A percentile compares a stretch with the other conserved stretches of the same genome.
phyloP scores from a whole-genome alignment of 768 basidiomycete genomes.

The Paxillus involutus region DNA sequence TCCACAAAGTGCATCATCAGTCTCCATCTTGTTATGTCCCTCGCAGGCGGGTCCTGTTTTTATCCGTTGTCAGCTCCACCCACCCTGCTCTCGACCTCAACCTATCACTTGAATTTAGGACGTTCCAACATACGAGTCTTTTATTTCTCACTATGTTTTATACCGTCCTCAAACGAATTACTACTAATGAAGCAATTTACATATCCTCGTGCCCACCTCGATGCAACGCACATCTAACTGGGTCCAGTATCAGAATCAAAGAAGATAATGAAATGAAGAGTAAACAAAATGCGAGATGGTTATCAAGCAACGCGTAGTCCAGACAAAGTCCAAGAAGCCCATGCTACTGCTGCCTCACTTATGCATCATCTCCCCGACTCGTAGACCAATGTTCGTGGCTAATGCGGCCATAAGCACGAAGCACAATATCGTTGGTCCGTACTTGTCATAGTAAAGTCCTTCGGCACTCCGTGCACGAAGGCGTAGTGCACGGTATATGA shows the following conservation, averaged over 20 bases:
- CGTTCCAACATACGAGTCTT: conserved; percentile 19
- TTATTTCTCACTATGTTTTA: conserved; percentile 27
- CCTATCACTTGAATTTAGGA: conserved; percentile 10
- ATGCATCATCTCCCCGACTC: conserved; percentile 52
- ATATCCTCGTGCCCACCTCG: conserved; percentile 3
- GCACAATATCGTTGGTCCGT: conserved; percentile 78
- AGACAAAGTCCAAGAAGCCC: neutral
- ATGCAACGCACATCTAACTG: neutral
- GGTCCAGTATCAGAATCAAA: neutral
- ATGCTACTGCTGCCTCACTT: conserved; percentile 1
- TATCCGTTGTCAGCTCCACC: neutral
- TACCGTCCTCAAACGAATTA: conserved; percentile 20
- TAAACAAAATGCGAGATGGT: neutral
- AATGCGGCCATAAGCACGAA: conserved; percentile 67
- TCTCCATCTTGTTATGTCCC: conserved; percentile 16
- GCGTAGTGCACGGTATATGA: conserved; percentile 69
- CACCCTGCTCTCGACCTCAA: conserved; percentile 10
- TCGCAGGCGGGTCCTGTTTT: conserved; percentile 17
- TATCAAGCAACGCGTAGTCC: neutral
- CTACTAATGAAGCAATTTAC: conserved; percentile 24
- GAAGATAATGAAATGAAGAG: neutral
- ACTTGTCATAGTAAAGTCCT: conserved; percentile 87
- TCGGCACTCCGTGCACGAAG: conserved; percentile 72
- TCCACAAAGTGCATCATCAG: conserved; percentile 9
- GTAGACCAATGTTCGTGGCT: conserved; percentile 71